Evolutionary conservation across 148 eudicot species (phyloP).

Genomic region (Fagopyrum homotropicum): DNA sequence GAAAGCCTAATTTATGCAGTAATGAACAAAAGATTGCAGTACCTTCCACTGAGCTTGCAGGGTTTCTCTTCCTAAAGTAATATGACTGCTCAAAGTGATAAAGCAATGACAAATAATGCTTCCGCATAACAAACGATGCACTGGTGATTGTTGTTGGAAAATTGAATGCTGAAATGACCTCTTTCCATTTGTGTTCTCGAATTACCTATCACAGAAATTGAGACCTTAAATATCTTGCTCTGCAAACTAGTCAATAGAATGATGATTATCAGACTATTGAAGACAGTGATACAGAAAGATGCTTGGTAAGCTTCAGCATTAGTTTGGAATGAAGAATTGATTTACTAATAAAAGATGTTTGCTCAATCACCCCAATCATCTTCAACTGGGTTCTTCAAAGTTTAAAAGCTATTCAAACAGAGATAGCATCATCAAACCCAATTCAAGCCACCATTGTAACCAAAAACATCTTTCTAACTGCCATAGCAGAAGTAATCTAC

Average conservation of each 20-base stretch:
- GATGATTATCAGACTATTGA: not conserved
- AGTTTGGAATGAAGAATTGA: not conserved
- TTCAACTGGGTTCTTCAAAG: not conserved
- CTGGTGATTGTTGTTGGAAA: not conserved
- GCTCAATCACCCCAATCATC: too few species aligned
- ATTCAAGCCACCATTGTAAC: not conserved
- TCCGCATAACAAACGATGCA: conserved; percentile 3
- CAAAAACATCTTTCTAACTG: not conserved
- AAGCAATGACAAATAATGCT: conserved; percentile 11
- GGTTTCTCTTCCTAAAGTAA: conserved; percentile 34
- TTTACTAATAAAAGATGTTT: not conserved
- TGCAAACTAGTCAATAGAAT: not conserved
- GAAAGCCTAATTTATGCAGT: not conserved
- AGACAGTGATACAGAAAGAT: not conserved
- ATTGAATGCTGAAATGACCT: not conserved
- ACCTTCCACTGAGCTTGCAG: conserved; percentile 37
- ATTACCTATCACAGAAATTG: conserved; percentile 3
- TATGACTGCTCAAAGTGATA: conserved; percentile 13
- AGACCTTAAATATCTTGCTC: not conserved
- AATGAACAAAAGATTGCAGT: conserved; percentile 7
- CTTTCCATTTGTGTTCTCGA: conserved; percentile 12
- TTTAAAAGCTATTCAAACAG: not conserved
- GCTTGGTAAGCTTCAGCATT: not conserved
- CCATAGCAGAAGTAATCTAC: not conserved
- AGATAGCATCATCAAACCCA: not conserved